Evolutionary conservation across 2,329 filamentous ascomycete species (phyloP).

Genomic region (Sphaerulina vaccinii): DNA sequence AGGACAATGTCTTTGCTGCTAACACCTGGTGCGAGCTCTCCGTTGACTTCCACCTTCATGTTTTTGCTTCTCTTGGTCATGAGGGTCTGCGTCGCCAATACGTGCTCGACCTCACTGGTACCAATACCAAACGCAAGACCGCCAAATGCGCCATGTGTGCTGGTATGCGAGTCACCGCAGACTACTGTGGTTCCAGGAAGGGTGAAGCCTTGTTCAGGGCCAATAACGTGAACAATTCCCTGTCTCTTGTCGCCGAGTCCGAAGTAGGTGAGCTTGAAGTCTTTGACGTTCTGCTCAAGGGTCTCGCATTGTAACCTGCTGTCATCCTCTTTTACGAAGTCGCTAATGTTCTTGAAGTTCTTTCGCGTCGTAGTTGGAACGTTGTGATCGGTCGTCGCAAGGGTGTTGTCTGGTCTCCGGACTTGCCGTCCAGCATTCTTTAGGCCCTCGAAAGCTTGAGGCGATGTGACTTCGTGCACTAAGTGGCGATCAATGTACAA

Average conservation of each 20-base stretch:
- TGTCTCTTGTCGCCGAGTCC: constrained; percentile 94
- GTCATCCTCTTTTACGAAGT: constrained; percentile 93
- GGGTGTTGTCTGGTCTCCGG: constrained; percentile 90
- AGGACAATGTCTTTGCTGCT: constrained; percentile 95
- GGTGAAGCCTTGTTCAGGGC: constrained; percentile 97
- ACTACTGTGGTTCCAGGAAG: constrained; percentile 95
- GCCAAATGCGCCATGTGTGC: constrained; percentile 95
- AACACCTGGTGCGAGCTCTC: constrained; percentile 83
- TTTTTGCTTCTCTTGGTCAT: constrained; percentile 96
- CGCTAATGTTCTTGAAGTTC: constrained; percentile 86
- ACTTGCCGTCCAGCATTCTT: constrained; percentile 85
- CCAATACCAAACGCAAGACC: constrained; percentile 95
- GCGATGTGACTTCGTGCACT: constrained; percentile 97
- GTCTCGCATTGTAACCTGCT: constrained; percentile 92
- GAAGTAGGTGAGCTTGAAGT: constrained; percentile 95
- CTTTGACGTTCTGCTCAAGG: constrained; percentile 94
- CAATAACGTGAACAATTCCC: constrained; percentile 97
- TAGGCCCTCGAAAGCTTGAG: constrained; percentile 96
- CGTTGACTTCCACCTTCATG: constrained; percentile 95
- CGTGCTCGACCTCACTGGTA: constrained; percentile 97
- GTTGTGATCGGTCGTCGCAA: constrained; percentile 96
- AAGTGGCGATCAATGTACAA: constrained; percentile 96
- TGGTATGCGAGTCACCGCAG: constrained; percentile 97
- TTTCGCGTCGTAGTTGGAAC: constrained; percentile 89
- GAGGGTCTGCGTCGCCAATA: constrained; percentile 91